Conservation (phyloP, 2,329 filamentous ascomycete species). For the Lachnellula occidentalis region DNA sequence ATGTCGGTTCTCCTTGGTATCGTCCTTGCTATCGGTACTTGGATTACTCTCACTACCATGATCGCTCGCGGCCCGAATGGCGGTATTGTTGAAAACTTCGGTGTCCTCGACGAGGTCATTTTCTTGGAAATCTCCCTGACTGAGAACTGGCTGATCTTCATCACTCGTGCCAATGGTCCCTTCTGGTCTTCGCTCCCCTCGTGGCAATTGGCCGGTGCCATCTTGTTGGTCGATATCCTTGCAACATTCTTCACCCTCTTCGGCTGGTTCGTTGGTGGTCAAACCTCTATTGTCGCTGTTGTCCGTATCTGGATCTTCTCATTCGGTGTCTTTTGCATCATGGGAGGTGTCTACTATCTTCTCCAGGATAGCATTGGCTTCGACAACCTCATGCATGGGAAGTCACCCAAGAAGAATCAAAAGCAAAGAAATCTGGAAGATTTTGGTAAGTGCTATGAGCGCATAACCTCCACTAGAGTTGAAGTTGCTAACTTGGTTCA, state of each 20-base stretch:
- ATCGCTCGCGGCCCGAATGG: slow-evolving; percentile 60
- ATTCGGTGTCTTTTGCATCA: slow-evolving; percentile 80
- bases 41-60: slow-evolving; percentile 87
- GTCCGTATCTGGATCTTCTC: slow-evolving; percentile 90
- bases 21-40: slow-evolving; percentile 76
- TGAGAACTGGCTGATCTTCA: slow-evolving; percentile 96
- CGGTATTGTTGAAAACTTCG: slow-evolving; percentile 87
- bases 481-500: slow-evolving; percentile 42
- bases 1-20: slow-evolving; percentile 82
- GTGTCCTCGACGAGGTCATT: slow-evolving; percentile 73
- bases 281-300: slow-evolving; percentile 75
- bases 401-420: slow-evolving; percentile 72
- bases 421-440: slow-evolving; percentile 85
- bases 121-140: slow-evolving; percentile 88
- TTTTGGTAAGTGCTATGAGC: slow-evolving; percentile 60
- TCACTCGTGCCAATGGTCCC: slow-evolving; percentile 86
- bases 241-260: slow-evolving; percentile 83
- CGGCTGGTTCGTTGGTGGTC: slow-evolving; percentile 68
- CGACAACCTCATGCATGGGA: slow-evolving; percentile 90
- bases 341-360: slow-evolving; percentile 71
- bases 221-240: slow-evolving; percentile 74
- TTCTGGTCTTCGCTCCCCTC: slow-evolving; percentile 89
- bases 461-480: slow-evolving; percentile 2
- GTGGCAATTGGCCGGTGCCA: slow-evolving; percentile 75
- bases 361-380: slow-evolving; percentile 76